Evolutionary conservation across 495 filamentous ascomycete species (phyloP).

Genomic region (Lepidopterella palustris): DNA sequence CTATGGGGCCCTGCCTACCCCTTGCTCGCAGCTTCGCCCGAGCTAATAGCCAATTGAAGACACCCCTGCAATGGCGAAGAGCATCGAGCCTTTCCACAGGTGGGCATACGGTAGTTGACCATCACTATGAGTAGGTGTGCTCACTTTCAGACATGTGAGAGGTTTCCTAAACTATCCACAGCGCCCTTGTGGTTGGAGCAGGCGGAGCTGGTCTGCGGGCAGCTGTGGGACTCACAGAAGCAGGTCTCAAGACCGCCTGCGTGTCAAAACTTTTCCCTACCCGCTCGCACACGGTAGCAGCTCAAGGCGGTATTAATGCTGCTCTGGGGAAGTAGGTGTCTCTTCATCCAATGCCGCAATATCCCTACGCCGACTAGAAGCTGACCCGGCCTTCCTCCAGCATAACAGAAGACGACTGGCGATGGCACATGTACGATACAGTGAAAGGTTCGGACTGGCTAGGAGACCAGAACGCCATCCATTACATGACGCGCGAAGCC

Average conservation of each 20-base stretch:
- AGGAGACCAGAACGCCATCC: slow-evolving; percentile 96
- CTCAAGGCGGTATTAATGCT: slow-evolving; percentile 92
- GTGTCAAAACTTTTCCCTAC: slow-evolving; percentile 98
- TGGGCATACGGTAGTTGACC: slow-evolving; percentile 8
- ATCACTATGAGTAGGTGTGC: slow-evolving; percentile 16
- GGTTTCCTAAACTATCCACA: background rate
- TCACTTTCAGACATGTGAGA: background rate
- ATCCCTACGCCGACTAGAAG: background rate
- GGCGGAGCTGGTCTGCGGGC: slow-evolving; percentile 93
- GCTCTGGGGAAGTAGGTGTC: slow-evolving; percentile 69
- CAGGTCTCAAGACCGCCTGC: slow-evolving; percentile 97
- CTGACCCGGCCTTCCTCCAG: slow-evolving; percentile 15
- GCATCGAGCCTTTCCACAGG: background rate
- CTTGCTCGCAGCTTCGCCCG: too few relatives aligned
- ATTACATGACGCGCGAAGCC: slow-evolving; percentile 98
- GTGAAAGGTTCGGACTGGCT: slow-evolving; percentile 99
- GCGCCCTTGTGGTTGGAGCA: slow-evolving; percentile 89
- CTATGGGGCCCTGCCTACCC: too few relatives aligned
- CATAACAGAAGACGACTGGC: slow-evolving; percentile 91
- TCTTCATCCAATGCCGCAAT: background rate
- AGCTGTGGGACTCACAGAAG: slow-evolving; percentile 94
- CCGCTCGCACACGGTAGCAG: slow-evolving; percentile 90
- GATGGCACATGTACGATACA: slow-evolving; percentile 99
- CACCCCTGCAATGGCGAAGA: background rate
- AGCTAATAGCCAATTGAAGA: too few relatives aligned